Conservation (phyloP, 2,329 filamentous ascomycete genomes). For the Calonectria hawksworthii region DNA sequence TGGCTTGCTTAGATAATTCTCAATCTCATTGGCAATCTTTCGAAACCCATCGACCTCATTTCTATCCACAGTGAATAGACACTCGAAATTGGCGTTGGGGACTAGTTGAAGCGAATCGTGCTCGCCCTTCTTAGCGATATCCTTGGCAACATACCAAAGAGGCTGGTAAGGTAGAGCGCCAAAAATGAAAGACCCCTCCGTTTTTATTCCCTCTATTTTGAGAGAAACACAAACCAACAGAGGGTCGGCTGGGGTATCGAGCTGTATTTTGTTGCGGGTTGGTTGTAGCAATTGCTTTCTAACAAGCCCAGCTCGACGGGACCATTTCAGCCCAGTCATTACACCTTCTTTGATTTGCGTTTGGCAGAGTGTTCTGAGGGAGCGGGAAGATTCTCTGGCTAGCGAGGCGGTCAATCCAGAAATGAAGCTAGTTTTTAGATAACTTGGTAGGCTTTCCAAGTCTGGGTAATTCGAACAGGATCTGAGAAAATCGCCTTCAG, state of each 20-base stretch:
- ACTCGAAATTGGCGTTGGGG: background rate
- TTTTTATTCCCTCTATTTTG: background rate
- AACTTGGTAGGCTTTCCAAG: no score
- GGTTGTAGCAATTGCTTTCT: background rate
- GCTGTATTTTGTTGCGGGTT: background rate
- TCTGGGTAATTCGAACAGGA: background rate
- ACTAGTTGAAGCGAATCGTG: background rate
- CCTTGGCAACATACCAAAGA: background rate
- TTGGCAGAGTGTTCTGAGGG: background rate
- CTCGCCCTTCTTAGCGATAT: background rate
- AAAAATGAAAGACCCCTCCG: background rate
- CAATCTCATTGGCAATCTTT: background rate
- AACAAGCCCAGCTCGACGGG: background rate
- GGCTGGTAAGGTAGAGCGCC: background rate
- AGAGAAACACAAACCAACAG: background rate
- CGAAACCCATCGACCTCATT: background rate
- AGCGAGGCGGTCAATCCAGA: background rate
- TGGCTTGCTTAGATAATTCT: background rate
- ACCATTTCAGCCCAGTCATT: background rate
- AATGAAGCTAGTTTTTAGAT: background rate
- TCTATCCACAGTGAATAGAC: background rate
- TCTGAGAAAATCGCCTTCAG: background rate
- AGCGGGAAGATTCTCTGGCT: background rate
- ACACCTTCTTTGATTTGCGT: background rate
- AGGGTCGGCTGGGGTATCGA: no score